Base-by-base conservation (phyloP, 2,329 filamentous ascomycete species). In the Aspergillus ustus region DNA sequence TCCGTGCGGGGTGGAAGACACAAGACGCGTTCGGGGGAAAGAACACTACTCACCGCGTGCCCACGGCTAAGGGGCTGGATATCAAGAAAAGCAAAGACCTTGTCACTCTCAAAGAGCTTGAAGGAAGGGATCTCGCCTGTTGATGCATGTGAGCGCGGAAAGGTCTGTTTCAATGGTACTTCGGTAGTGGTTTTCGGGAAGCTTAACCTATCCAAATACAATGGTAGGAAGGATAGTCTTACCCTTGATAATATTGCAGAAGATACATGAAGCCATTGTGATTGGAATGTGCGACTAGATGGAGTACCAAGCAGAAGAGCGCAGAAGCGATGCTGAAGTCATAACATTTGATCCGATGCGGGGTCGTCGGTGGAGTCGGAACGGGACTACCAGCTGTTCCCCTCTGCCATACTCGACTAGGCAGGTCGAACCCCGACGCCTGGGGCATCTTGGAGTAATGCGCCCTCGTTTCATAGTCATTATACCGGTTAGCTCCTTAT, bases 171-270 rank as follows among this genome's bases (percentile, higher is more conserved):
- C 34, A 17, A 40, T 25, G 25, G 6, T 25, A 25, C 25, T 25
- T 25, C 25, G 25, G 6, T 25, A 25, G 25, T 3, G 25, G 25
- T 25, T 25, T 25, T 25, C 2, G 25, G 25, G 8, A 13, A 40
- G 34, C 34, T 40, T 40, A 40, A 40, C 34, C 13, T 13, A 40
- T 50, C 46, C 46, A 13, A 13, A 19, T 48, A 45, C 20, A 45
- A 31, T 49, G 44, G 19, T 22, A 19, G 17, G 13, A 20, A 15
- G 19, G 48, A 19, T 25, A 48, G n/a, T 22, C 13, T 57, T 78
- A 87, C 94, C 94, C 86, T 96, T 96, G 83, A 99, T 90, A 76
- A 99, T 98, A 79, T 92, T 96, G 85, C 95, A 99, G 83, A 99
- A 99, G 75, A 98, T 92, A 77, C 95, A 99, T 44, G 76, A 70